Evolutionary conservation across 768 basidiomycete species (phyloP).

Genomic region (Tulasnella sp.): DNA sequence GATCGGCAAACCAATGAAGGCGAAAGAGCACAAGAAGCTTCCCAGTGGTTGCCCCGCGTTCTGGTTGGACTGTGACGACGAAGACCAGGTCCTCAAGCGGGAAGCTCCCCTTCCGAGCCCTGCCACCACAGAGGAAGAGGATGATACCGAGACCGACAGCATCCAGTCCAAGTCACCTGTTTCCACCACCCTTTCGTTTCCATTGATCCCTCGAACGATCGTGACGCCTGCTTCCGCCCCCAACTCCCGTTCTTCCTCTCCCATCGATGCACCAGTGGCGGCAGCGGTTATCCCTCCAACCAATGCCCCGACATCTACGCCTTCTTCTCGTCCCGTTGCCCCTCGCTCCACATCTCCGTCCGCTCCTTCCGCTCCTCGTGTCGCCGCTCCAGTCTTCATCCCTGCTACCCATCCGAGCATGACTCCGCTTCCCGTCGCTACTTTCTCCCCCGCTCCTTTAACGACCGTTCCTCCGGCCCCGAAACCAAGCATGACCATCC

Average conservation of each 20-base stretch:
- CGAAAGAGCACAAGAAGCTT: constrained; percentile 16
- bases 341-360: neutral
- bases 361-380: neutral
- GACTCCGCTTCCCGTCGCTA: neutral
- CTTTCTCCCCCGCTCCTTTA: neutral
- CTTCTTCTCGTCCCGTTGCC: neutral
- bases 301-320: neutral
- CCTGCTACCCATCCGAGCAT: neutral
- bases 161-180: neutral
- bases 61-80: constrained; percentile 17
- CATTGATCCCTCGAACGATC: neutral
- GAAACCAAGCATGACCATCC: neutral
- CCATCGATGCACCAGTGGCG: neutral
- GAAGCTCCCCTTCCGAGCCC: constrained; percentile 6
- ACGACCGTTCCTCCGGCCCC: constrained; percentile 11
- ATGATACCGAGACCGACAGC: neutral
- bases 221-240: neutral
- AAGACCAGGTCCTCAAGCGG: neutral
- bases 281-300: neutral
- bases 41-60: constrained; percentile 18
- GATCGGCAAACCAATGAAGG: constrained; percentile 1
- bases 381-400: constrained; percentile 8
- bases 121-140: constrained; percentile 9
- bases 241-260: neutral
- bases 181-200: neutral